Conservation (phyloP, 768 basidiomycete genomes). For the Mrakia blollopis region DNA sequence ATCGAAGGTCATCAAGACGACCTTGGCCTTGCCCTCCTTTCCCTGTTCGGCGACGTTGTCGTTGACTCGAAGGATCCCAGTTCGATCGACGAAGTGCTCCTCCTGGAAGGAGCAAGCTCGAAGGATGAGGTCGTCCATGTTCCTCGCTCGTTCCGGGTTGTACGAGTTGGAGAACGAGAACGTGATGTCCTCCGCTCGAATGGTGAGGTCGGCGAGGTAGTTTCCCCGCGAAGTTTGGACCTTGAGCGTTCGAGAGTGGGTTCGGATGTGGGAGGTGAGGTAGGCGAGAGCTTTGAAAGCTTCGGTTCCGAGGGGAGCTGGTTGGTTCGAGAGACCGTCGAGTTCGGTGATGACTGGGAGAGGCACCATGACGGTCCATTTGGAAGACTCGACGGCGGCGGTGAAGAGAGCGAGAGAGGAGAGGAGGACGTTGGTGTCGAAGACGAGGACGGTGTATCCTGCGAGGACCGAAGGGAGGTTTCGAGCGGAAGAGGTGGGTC, state of each 20-base stretch:
- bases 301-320: conserved; percentile 62
- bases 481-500: background rate
- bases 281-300: conserved; percentile 70
- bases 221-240: conserved; percentile 94
- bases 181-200: conserved; percentile 79
- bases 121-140: conserved; percentile 92
- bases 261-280: conserved; percentile 67
- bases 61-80: conserved; percentile 58
- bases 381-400: conserved; percentile 68
- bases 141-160: conserved; percentile 53
- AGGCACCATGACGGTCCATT: conserved; percentile 86
- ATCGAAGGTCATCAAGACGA: conserved; percentile 83
- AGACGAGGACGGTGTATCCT: conserved; percentile 83
- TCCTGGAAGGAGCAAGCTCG: conserved; percentile 89
- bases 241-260: conserved; percentile 73
- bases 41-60: conserved; percentile 39
- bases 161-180: conserved; percentile 39
- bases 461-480: conserved; percentile 53
- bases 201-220: conserved; percentile 73
- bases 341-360: conserved; percentile 88
- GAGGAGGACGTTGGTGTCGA: conserved; percentile 92
- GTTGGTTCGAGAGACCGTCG: conserved; percentile 72
- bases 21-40: conserved; percentile 58
- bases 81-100: conserved; percentile 85
- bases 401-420: conserved; percentile 70